Conservation (phyloP, 192 early-diverging fungal genomes). For the Blastocladiella britannica region DNA sequence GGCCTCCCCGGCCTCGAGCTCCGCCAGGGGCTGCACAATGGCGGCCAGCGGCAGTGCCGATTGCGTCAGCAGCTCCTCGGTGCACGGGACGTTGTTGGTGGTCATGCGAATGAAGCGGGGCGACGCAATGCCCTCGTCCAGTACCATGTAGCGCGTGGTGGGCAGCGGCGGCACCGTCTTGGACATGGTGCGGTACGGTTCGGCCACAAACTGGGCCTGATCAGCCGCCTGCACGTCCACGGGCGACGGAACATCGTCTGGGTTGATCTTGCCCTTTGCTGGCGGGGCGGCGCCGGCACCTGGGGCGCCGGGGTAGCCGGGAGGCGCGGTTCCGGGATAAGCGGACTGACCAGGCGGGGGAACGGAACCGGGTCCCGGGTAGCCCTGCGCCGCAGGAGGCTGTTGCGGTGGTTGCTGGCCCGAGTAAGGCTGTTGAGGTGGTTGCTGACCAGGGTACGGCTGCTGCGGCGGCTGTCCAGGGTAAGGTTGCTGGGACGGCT, state of each 20-base stretch:
- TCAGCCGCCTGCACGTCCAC: constrained; percentile 63
- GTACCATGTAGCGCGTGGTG: constrained; percentile 50
- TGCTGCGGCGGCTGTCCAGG: neutral
- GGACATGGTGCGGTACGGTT: constrained; percentile 50
- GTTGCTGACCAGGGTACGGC: too few relatives aligned
- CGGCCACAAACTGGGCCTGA: constrained; percentile 38
- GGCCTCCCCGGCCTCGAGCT: constrained; percentile 52
- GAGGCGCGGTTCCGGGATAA: neutral
- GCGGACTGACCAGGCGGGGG: neutral
- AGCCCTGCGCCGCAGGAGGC: neutral
- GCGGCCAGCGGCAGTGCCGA: constrained; percentile 70
- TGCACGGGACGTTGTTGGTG: constrained; percentile 63
- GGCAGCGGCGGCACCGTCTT: constrained; percentile 54
- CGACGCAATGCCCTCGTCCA: constrained; percentile 86
- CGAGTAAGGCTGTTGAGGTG: too few relatives aligned
- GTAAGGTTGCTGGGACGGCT: too few relatives aligned
- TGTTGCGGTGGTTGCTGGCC: neutral
- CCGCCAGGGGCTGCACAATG: constrained; percentile 78
- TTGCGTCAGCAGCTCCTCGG: constrained; percentile 52
- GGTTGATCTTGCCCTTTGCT: too few relatives aligned
- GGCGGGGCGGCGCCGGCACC: constrained; percentile 29
- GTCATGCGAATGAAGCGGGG: constrained; percentile 82
- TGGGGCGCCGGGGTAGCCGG: constrained; percentile 11
- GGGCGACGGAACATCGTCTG: constrained; percentile 83
- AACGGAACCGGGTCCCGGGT: neutral